phyloP scores from a whole-genome alignment of 352 stramenopile genomes.

The Phytophthora boehmeriae region DNA sequence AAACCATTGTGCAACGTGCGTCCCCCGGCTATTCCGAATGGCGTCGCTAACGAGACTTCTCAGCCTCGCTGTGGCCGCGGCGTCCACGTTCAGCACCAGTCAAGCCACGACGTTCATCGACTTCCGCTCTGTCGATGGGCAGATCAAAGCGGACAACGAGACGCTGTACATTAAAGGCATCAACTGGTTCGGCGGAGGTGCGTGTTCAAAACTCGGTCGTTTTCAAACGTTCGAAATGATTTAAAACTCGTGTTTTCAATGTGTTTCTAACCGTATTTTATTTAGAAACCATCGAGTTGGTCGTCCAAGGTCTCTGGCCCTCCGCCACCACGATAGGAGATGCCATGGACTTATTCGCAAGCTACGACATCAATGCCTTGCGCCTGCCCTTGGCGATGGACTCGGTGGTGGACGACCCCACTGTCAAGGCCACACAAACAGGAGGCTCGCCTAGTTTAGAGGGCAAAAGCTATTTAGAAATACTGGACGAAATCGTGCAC shows the following conservation, averaged over 20 bases:
- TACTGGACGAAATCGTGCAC: constrained; percentile 62
- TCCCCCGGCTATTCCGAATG: constrained; percentile 8
- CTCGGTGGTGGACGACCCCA: constrained; percentile 54
- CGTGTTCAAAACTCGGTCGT: constrained; percentile 6
- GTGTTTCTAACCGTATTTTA: neutral
- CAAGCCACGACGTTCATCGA: constrained; percentile 52
- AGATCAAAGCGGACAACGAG: constrained; percentile 59
- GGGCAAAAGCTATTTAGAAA: constrained; percentile 64
- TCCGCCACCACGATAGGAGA: constrained; percentile 58
- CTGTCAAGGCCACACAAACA: constrained; percentile 52
- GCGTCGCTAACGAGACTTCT: constrained; percentile 7
- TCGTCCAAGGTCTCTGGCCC: constrained; percentile 72
- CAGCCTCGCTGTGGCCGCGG: neutral
- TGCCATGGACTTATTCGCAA: constrained; percentile 52
- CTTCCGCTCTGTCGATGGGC: constrained; percentile 64
- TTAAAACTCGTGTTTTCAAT: no score
- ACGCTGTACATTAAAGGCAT: constrained; percentile 71
- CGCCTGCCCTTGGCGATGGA: constrained; percentile 74
- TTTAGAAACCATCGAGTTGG: constrained; percentile 62
- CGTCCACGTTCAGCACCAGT: constrained; percentile 1
- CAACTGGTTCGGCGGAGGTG: constrained; percentile 75
- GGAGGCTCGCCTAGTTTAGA: constrained; percentile 41
- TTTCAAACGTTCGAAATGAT: no score
- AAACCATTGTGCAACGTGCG: constrained; percentile 9
- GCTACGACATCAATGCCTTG: constrained; percentile 63